Percentiles rank a stretch among this genome's conserved stretches.
These are phyloP conservation scores for Globisporangium camurandrum DNA, from an alignment of 352 stramenopile genomes.

Conservation along the genomic window DNA sequence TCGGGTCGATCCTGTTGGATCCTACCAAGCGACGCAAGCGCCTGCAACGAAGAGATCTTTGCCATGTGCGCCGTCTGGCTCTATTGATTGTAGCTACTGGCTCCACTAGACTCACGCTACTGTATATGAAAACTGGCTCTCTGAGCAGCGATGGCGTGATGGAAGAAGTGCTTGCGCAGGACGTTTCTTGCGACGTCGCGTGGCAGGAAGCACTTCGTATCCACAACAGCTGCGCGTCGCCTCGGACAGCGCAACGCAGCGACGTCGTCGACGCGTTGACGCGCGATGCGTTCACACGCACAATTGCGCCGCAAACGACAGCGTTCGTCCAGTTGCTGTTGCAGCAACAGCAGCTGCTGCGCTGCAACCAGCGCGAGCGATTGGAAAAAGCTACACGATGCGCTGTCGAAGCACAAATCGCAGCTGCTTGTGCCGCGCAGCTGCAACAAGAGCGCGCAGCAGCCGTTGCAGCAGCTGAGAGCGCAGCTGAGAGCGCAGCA, in stretches of 20 bases:
- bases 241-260: constrained; percentile 17
- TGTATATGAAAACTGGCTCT: neutral
- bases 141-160: neutral
- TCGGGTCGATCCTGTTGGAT: neutral
- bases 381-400: constrained; percentile 15
- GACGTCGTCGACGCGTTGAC: constrained; percentile 32
- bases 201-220: too few species aligned
- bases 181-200: too few species aligned
- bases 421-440: constrained; percentile 6
- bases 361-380: constrained; percentile 17
- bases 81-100: constrained; percentile 1
- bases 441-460: too few species aligned
- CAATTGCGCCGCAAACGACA: constrained; percentile 21
- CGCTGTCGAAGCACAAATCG: neutral
- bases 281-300: constrained; percentile 23
- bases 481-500: constrained; percentile 4
- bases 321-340: constrained; percentile 30
- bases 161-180: neutral
- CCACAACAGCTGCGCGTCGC: constrained; percentile 8
- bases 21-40: constrained; percentile 6
- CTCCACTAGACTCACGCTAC: neutral
- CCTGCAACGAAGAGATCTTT: constrained; percentile 19
- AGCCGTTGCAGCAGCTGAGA: constrained; percentile 5
- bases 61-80: constrained; percentile 11
- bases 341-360: constrained; percentile 18